Percentiles rank a stretch among this genome's conserved stretches.
phyloP scores from a whole-genome alignment of 2,329 filamentous ascomycete species.

The Colletotrichum tofieldiae region DNA sequence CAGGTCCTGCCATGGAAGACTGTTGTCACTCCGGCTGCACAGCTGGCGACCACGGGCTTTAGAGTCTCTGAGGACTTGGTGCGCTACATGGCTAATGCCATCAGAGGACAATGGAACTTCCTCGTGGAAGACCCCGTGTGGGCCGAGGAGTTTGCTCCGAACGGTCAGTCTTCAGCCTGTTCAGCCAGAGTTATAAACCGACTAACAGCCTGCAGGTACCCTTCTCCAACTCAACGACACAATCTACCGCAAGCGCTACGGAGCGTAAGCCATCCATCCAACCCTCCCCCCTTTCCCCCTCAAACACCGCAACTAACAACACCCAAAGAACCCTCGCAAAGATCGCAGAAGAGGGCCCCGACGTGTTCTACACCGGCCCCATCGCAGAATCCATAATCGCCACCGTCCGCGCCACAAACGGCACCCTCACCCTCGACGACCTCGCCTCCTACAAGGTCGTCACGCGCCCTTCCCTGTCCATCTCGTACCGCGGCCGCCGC shows the following conservation, averaged over 20 bases:
- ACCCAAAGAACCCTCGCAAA: conserved; percentile 75
- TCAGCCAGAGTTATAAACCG: not conserved
- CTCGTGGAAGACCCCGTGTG: conserved; percentile 82
- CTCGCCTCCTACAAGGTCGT: conserved; percentile 80
- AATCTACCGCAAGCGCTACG: conserved; percentile 87
- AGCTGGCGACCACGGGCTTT: conserved; percentile 83
- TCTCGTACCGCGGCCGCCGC: conserved; percentile 79
- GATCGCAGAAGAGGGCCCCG: conserved; percentile 80
- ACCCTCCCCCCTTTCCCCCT: not conserved
- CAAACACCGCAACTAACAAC: not conserved
- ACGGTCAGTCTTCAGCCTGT: conserved; percentile 62
- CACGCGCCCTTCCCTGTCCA: conserved; percentile 74
- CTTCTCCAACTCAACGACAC: conserved; percentile 80
- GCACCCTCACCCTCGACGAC: conserved; percentile 89
- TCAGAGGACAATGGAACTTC: conserved; percentile 68
- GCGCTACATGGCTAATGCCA: conserved; percentile 76
- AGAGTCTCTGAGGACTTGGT: conserved; percentile 81
- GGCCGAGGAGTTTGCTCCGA: conserved; percentile 90
- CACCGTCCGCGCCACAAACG: conserved; percentile 77
- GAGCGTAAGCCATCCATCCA: conserved; percentile 57
- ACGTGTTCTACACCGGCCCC: conserved; percentile 81
- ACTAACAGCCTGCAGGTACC: conserved; percentile 61
- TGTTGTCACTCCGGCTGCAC: conserved; percentile 81
- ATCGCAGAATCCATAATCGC: conserved; percentile 84
- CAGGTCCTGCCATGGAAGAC: conserved; percentile 76